These are phyloP conservation scores for Populus euphratica DNA, from an alignment of 345 rosid genomes.

Conservation along the genomic window DNA sequence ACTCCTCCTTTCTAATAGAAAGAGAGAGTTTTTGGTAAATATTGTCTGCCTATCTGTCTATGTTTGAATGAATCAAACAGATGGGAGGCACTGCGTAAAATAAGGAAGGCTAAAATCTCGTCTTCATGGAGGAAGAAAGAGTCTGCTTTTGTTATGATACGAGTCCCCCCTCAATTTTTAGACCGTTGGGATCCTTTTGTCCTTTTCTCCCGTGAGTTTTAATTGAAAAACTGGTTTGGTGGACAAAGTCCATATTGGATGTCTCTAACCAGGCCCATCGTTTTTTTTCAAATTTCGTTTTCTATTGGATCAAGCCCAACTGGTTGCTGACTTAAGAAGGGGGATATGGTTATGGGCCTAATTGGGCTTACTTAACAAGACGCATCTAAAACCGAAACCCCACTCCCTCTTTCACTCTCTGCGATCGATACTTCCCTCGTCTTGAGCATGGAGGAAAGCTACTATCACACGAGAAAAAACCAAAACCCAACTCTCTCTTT, in stretches of 20 bases:
- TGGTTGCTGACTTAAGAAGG: background rate
- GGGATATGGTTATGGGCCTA: background rate
- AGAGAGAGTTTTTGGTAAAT: background rate
- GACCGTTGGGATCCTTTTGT: conserved; percentile 6
- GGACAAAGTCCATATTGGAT: background rate
- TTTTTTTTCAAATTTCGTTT: background rate
- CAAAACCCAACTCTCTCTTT: conserved; percentile 19
- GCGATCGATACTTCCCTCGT: conserved; percentile 4
- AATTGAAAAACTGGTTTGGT: too few relatives aligned
- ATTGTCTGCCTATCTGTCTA: background rate
- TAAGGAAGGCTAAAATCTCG: background rate
- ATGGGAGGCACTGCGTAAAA: conserved; percentile 35
- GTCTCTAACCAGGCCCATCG: background rate
- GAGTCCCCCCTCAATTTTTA: background rate
- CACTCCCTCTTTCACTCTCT: too few relatives aligned
- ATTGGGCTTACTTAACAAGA: background rate
- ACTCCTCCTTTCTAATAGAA: background rate
- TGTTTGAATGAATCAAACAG: conserved; percentile 25
- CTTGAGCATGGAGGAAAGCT: background rate
- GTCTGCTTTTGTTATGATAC: background rate
- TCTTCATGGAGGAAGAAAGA: background rate
- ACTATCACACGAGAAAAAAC: background rate
- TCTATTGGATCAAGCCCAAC: background rate
- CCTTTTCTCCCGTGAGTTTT: background rate
- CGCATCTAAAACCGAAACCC: too few relatives aligned